Percentiles rank a stretch among this genome's conserved stretches.
These are phyloP conservation scores for Rhipidocladum racemiflorum DNA, from an alignment of 176 grass and related monocot species.

Conservation along the genomic window DNA sequence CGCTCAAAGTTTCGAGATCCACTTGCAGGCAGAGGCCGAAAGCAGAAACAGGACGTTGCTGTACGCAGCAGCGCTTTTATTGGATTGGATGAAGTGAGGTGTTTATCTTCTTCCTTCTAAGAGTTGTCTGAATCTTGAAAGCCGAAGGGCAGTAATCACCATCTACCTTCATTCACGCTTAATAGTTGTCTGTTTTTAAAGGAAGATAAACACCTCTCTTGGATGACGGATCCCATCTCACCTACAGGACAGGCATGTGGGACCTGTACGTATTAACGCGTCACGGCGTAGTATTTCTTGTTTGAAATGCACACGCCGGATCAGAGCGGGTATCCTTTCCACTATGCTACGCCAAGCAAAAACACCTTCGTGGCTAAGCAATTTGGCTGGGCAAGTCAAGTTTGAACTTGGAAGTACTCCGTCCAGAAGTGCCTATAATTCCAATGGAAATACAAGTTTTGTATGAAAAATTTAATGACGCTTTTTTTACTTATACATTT, in stretches of 20 bases:
- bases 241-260: not conserved
- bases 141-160: too few relatives aligned
- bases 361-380: constrained; percentile 42
- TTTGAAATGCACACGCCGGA: constrained; percentile 12
- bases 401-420: not conserved
- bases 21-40: not conserved
- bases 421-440: too few relatives aligned
- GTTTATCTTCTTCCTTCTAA: too few relatives aligned
- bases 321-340: not conserved
- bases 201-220: too few relatives aligned
- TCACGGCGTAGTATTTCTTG: not conserved
- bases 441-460: too few relatives aligned
- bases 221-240: not conserved
- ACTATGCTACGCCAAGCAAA: not conserved
- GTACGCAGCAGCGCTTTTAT: not conserved
- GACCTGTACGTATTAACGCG: not conserved
- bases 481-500: too few relatives aligned
- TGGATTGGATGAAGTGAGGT: not conserved
- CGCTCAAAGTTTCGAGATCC: not conserved
- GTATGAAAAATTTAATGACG: too few relatives aligned
- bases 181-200: too few relatives aligned
- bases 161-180: too few relatives aligned
- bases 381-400: not conserved
- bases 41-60: not conserved
- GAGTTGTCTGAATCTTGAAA: too few relatives aligned